phyloP scores from a whole-genome alignment of 2,329 filamentous ascomycete species.

The Apiospora marii region DNA sequence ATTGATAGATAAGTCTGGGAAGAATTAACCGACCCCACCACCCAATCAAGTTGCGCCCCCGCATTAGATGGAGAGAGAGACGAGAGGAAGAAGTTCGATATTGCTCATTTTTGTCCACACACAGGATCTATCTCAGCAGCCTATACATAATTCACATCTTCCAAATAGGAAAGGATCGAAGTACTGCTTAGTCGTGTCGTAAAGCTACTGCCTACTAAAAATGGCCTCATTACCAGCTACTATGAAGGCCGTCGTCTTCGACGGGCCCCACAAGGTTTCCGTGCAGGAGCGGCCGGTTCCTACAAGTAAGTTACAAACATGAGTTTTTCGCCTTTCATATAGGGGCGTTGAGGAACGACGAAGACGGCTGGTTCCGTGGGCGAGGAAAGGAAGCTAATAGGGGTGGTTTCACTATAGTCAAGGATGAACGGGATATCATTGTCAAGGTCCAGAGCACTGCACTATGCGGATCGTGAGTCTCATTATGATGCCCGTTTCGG shows the following conservation, averaged over 20 bases:
- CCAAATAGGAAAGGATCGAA: not conserved
- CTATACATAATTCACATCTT: not conserved
- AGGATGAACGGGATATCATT: constrained; percentile 77
- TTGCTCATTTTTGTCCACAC: not conserved
- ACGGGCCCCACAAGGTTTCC: constrained; percentile 76
- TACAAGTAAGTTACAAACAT: constrained; percentile 51
- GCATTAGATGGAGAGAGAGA: constrained; percentile 1
- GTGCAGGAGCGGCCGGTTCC: constrained; percentile 84
- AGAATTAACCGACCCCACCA: not conserved
- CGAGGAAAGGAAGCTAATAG: constrained; percentile 29
- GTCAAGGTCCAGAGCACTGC: constrained; percentile 85
- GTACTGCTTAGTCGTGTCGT: not conserved
- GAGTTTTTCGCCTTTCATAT: not conserved
- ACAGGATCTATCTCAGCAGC: not conserved
- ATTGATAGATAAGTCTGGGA: not conserved
- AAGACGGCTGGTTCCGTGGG: not conserved
- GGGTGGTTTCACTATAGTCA: constrained; percentile 52
- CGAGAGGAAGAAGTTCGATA: no score
- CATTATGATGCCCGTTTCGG: not conserved
- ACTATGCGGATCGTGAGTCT: constrained; percentile 82
- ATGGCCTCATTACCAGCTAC: constrained; percentile 45
- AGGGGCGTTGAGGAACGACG: not conserved
- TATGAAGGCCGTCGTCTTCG: constrained; percentile 92
- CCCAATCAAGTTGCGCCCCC: not conserved
- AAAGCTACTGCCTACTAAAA: not conserved